These are phyloP conservation scores for Globisporangium rhizosaccharum DNA, from an alignment of 352 stramenopile species.

Conservation along the genomic window DNA sequence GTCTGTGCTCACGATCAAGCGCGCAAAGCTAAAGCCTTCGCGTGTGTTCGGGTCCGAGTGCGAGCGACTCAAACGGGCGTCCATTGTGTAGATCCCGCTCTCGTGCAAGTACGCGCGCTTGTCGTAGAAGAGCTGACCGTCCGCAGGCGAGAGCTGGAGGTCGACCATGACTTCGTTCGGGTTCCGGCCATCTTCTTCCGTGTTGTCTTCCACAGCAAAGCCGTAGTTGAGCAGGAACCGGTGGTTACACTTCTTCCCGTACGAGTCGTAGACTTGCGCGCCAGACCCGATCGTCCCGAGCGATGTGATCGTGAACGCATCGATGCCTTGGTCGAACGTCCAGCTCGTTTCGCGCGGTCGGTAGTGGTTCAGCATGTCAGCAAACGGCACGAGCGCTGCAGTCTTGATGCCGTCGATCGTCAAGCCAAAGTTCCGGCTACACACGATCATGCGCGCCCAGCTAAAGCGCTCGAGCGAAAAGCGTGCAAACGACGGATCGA, in stretches of 20 bases:
- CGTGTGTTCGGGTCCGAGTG: slow-evolving; percentile 83
- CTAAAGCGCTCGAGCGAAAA: slow-evolving; percentile 97
- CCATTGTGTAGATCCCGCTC: slow-evolving; percentile 84
- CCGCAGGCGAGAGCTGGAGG: slow-evolving; percentile 53
- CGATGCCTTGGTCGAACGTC: slow-evolving; percentile 83
- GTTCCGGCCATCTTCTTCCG: slow-evolving; percentile 96
- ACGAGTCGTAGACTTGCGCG: slow-evolving; percentile 98
- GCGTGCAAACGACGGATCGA: slow-evolving; percentile 89
- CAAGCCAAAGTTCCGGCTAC: slow-evolving; percentile 98
- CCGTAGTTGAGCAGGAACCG: slow-evolving; percentile 99
- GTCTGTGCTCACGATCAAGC: slow-evolving; percentile 78
- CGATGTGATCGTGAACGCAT: slow-evolving; percentile 88
- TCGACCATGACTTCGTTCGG: slow-evolving; percentile 96
- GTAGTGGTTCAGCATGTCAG: slow-evolving; percentile 99
- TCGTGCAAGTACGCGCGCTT: slow-evolving; percentile 82
- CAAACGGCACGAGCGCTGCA: slow-evolving; percentile 96
- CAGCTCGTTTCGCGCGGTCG: slow-evolving; percentile 96
- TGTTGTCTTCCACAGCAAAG: slow-evolving; percentile 98
- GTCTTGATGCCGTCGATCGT: slow-evolving; percentile 97
- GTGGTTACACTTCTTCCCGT: slow-evolving; percentile 99
- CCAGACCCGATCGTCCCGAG: slow-evolving; percentile 70
- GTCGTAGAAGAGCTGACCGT: slow-evolving; percentile 80
- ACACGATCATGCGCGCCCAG: slow-evolving; percentile 99
- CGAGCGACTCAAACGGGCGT: slow-evolving; percentile 78
- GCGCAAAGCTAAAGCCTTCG: slow-evolving; percentile 82